A percentile compares a stretch with the other conserved stretches of the same genome.
Evolutionary conservation across 805 yeast genomes (phyloP).

Genomic region (Cyberlindnera maclurae): DNA sequence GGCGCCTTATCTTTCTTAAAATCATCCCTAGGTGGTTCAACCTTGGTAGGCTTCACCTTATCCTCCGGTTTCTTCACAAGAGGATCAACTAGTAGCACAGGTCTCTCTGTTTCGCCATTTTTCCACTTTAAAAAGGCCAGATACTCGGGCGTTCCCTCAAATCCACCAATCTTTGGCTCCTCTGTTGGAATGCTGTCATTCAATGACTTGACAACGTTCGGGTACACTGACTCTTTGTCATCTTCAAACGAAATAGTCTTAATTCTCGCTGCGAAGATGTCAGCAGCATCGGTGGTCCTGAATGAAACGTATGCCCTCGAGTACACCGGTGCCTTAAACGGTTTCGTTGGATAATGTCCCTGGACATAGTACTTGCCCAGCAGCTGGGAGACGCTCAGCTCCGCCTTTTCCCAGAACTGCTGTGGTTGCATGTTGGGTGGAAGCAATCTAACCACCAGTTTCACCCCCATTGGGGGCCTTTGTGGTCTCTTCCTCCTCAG

Average conservation of each 20-base stretch:
- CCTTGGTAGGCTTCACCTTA: not conserved
- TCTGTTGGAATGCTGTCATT: constrained; percentile 25
- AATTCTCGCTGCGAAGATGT: constrained; percentile 24
- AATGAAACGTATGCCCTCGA: constrained; percentile 38
- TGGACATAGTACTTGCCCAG: constrained; percentile 30
- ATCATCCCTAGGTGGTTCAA: constrained; percentile 1
- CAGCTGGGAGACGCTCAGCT: constrained; percentile 8
- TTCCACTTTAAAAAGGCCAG: constrained; percentile 17
- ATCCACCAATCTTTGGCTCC: not conserved
- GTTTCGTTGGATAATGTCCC: constrained; percentile 33
- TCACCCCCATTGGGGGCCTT: constrained; percentile 9
- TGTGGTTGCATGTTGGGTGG: constrained; percentile 33
- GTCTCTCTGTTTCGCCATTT: constrained; percentile 17
- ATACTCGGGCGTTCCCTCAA: constrained; percentile 17
- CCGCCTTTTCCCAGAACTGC: constrained; percentile 24
- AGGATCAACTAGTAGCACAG: constrained; percentile 1
- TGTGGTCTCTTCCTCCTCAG: constrained; percentile 1
- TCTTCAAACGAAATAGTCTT: constrained; percentile 16
- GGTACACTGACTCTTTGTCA: constrained; percentile 25
- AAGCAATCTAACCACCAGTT: constrained; percentile 32
- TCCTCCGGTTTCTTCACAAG: not conserved
- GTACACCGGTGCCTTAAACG: constrained; percentile 32
- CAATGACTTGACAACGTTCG: constrained; percentile 31
- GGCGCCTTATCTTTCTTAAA: constrained; percentile 2
- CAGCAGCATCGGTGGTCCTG: constrained; percentile 23